A percentile compares a stretch with the other conserved stretches of the same genome.
Evolutionary conservation across 345 rosid species (phyloP).

Genomic region (Raphanus sativus): DNA sequence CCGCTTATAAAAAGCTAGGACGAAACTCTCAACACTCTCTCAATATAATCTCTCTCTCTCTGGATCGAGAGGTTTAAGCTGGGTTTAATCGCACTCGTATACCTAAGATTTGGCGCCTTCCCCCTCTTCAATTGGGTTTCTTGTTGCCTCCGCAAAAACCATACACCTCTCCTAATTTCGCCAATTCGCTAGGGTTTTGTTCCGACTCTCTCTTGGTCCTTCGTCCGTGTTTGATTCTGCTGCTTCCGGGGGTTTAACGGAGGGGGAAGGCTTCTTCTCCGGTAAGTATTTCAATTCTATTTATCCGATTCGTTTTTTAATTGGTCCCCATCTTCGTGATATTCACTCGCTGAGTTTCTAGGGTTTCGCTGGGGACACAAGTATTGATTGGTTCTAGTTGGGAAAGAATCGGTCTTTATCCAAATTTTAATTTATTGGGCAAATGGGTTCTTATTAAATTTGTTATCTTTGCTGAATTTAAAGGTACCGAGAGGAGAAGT

Average conservation of each 20-base stretch:
- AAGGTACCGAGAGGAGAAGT: slow-evolving; percentile 19
- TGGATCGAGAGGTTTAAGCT: slow-evolving; percentile 38
- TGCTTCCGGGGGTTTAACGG: slow-evolving; percentile 7
- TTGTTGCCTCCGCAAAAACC: slow-evolving; percentile 7
- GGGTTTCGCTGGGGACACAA: slow-evolving; percentile 28
- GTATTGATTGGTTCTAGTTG: not conserved
- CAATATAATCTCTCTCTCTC: slow-evolving; percentile 1
- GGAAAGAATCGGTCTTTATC: not conserved
- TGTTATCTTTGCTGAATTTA: not conserved
- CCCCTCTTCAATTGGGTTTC: slow-evolving; percentile 11
- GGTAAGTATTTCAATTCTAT: slow-evolving; percentile 19
- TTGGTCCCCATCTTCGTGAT: not conserved
- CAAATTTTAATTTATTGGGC: not conserved
- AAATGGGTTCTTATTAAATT: not conserved
- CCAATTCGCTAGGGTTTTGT: slow-evolving; percentile 19
- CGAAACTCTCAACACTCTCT: slow-evolving; percentile 7
- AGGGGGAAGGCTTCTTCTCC: slow-evolving; percentile 33
- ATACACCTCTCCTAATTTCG: not conserved
- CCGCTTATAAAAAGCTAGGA: slow-evolving; percentile 25
- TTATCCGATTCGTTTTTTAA: slow-evolving; percentile 21
- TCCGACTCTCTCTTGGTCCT: not conserved
- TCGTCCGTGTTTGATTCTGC: slow-evolving; percentile 5
- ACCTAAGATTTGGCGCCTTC: slow-evolving; percentile 29
- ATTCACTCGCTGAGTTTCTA: slow-evolving; percentile 26
- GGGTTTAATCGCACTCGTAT: slow-evolving; percentile 21